Evolutionary conservation across 1,284 basidiomycete species (phyloP).

Genomic region (Xanthoconium separans): DNA sequence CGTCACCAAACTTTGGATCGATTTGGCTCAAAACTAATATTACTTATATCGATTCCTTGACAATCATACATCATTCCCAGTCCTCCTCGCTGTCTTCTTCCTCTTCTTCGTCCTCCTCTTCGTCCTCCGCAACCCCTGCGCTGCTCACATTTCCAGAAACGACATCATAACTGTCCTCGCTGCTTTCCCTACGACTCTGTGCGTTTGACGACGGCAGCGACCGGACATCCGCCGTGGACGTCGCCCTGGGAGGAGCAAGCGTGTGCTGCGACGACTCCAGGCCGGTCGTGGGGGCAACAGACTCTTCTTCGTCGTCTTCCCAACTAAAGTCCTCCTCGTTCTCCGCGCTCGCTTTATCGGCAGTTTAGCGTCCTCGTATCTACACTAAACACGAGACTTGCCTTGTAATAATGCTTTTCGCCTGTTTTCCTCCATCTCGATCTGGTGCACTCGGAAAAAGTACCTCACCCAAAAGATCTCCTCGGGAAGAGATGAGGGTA

Average conservation of each 20-base stretch:
- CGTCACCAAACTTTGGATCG: constrained; percentile 4
- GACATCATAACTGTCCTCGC: constrained; percentile 73
- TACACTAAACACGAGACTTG: constrained; percentile 31
- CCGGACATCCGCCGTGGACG: constrained; percentile 16
- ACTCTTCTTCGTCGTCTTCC: constrained; percentile 75
- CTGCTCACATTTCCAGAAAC: constrained; percentile 51
- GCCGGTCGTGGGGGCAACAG: constrained; percentile 13
- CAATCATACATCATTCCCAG: constrained; percentile 52
- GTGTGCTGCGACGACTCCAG: constrained; percentile 29
- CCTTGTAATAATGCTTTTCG: constrained; percentile 81
- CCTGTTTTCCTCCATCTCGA: constrained; percentile 79
- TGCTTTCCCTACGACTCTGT: constrained; percentile 57
- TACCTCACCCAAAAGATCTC: constrained; percentile 88
- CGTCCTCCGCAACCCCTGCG: constrained; percentile 28
- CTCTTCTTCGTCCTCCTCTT: constrained; percentile 53
- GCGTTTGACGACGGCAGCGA: constrained; percentile 33
- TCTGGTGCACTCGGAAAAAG: constrained; percentile 88
- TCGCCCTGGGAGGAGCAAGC: constrained; percentile 30
- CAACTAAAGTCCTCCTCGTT: constrained; percentile 79
- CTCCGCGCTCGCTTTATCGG: constrained; percentile 47
- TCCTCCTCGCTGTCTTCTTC: constrained; percentile 54
- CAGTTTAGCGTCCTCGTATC: constrained; percentile 7
- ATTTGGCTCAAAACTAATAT: too few species aligned
- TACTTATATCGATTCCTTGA: too few species aligned
- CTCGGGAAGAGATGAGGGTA: constrained; percentile 66